Percentiles rank a stretch among this genome's conserved stretches.
Conservation (phyloP, 139 green algal genomes). For the Ostreobium quekettii region DNA sequence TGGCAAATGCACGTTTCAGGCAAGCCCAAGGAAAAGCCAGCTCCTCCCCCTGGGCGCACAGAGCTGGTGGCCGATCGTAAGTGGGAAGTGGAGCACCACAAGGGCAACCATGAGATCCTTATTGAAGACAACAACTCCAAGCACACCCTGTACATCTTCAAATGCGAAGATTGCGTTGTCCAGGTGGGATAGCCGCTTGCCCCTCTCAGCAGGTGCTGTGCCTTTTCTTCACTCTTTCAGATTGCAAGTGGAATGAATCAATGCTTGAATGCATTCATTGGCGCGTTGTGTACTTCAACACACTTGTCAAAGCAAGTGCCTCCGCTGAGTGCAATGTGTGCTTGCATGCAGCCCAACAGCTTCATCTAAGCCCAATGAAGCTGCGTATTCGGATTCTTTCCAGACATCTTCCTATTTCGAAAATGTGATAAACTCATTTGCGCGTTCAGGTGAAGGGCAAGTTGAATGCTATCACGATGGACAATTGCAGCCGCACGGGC, state of each 20-base stretch:
- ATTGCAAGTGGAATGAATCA: neutral
- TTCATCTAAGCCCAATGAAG: neutral
- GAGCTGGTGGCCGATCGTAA: constrained; percentile 15
- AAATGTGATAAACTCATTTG: too few species aligned
- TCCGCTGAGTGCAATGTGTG: neutral
- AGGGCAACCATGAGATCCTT: constrained; percentile 56
- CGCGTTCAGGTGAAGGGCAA: constrained; percentile 76
- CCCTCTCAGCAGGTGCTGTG: too few species aligned
- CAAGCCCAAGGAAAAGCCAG: neutral
- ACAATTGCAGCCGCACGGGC: constrained; percentile 67
- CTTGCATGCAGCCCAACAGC: neutral
- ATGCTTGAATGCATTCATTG: neutral
- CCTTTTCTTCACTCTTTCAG: neutral
- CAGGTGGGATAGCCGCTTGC: constrained; percentile 32
- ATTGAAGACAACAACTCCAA: constrained; percentile 57
- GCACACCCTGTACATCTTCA: constrained; percentile 88
- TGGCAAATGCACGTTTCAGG: too few species aligned
- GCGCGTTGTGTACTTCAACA: neutral
- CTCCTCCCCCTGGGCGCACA: neutral
- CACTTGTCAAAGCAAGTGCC: neutral
- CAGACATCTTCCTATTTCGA: too few species aligned
- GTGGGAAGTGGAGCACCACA: constrained; percentile 24
- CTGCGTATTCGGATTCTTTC: neutral
- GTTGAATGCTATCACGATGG: constrained; percentile 89
- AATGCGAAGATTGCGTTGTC: constrained; percentile 67